Evolutionary conservation across 768 basidiomycete genomes (phyloP), one percentile per base, ranked within the genome.

Genomic region (Amanita polypyramis): DNA sequence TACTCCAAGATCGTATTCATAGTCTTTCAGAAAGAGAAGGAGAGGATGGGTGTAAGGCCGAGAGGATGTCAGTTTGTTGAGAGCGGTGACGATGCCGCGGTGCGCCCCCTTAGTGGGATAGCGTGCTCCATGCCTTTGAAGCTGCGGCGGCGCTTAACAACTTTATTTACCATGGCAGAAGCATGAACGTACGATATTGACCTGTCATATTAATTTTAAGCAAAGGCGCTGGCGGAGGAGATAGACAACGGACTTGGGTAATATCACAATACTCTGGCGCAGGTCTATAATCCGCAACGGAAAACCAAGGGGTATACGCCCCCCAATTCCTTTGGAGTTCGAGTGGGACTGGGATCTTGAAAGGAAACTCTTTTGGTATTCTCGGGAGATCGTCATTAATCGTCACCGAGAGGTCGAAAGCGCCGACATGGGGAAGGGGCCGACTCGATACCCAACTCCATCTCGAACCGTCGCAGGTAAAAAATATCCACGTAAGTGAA

Each of bases 81-180:
- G 55, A 0, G 81, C 71, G 3, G 57, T 51, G 14, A 61, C 52
- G 7, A 85, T 84, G 23, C 52, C 47, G 8, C 56, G 54, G 1
- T 70, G 59, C 9, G 75, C 70, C 1, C 70, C 68, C 0, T 58
- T 54, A 0, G 87, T 90, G 0, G 89, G 89, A 55, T 72, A 90
- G 27, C 89, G 77, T 1, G 85, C 78, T 2, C 87, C 88, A 56
- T 93, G 89, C 9, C 89, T 71, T 63, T 90, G 82, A 7, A 93
- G 66, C 87, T 90, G 43, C 12, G 39, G n/a, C 7, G 23, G 12
- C 29, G 25, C 8, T 48, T 36, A 43, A 5, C 9, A 17, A 35
- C 36, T 1, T 17, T 27, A 27, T n/a, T 27, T 27, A 27, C 7
- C 25, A 27, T 27, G 25, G n/a, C 32, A 17, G 32, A 9, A 29